Conservation (phyloP, 2,329 filamentous ascomycete genomes). For the Blastomyces percursus region DNA sequence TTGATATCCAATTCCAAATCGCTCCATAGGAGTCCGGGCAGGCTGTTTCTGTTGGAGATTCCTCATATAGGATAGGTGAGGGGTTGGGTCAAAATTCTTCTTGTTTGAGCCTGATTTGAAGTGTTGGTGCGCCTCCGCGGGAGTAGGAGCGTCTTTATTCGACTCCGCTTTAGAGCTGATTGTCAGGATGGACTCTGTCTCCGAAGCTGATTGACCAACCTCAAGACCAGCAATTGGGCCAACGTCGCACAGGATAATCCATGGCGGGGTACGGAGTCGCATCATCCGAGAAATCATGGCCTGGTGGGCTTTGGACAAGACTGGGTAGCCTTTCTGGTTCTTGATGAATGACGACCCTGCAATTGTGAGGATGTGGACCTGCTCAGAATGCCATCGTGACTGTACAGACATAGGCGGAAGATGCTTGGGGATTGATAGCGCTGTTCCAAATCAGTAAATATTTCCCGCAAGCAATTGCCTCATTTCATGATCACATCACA, state of each 20-base stretch:
- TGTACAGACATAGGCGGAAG: slow-evolving; percentile 48
- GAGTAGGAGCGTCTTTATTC: slow-evolving; percentile 50
- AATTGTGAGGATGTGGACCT: slow-evolving; percentile 46
- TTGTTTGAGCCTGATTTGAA: slow-evolving; percentile 32
- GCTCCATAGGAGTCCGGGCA: slow-evolving; percentile 50
- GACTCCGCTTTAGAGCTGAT: neutral
- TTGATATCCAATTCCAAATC: slow-evolving; percentile 64
- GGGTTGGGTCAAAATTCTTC: slow-evolving; percentile 45
- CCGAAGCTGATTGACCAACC: slow-evolving; percentile 15
- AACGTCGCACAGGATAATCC: slow-evolving; percentile 50
- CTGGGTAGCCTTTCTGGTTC: slow-evolving; percentile 49
- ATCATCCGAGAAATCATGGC: slow-evolving; percentile 46
- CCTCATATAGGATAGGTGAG: slow-evolving; percentile 69
- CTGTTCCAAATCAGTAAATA: slow-evolving; percentile 27
- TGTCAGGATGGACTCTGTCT: slow-evolving; percentile 11
- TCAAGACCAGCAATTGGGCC: slow-evolving; percentile 41
- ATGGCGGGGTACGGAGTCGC: slow-evolving; percentile 47
- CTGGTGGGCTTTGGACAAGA: slow-evolving; percentile 49
- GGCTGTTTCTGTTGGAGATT: slow-evolving; percentile 77
- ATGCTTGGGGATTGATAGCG: slow-evolving; percentile 47
- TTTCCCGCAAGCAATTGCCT: neutral
- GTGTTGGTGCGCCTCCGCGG: slow-evolving; percentile 52
- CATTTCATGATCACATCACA: neutral
- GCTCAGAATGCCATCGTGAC: slow-evolving; percentile 54
- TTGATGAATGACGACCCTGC: slow-evolving; percentile 44